Evolutionary conservation across 768 basidiomycete genomes (phyloP), one percentile per base, ranked within the genome.

Genomic region (Suillus sp.): DNA sequence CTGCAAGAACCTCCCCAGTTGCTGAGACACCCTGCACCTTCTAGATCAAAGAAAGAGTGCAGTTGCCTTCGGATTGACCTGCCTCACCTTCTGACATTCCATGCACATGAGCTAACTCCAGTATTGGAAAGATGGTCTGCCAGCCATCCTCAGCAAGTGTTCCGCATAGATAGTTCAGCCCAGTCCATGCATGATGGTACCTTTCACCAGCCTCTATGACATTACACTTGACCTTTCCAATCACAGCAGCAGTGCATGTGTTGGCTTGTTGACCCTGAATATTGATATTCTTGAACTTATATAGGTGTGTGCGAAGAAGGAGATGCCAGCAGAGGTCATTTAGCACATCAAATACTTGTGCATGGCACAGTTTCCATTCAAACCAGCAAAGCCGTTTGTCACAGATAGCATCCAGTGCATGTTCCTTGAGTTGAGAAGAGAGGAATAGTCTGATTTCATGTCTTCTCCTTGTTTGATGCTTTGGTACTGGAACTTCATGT

Each of bases 291-390:
- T 80, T 78, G 14, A 71, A 72, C 35, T 74, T 70, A 50, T 63
- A 74, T 51, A 79, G 64, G 35, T 74, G 71, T 0, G 74, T 65
- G 0, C 67, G 63, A 13, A 77, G 62, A 1, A 75, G 69, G 3
- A 80, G 72, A 18, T 67, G 61, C 2, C 64, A 64, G 0, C 74
- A 71, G 18, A 81, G 37, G 2, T 72, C 65, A 4, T 75, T 62
- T 1, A 81, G 66, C 0, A 65, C 50, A 9, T 70, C 73, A 20
- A 72, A 59, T 2, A 72, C 77, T 59, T 78, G 75, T 0, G 71
- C 75, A 30, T 62, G 64, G 0, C 76, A 71, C 2, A 77, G 64
- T 0, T 68, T 22, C 62, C 66, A 72, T 64, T 79, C 77, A 54
- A 70, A 67, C 8, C 20, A 42, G 13, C 65, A 51, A 14, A 66